Evolutionary conservation across 495 filamentous ascomycete genomes (phyloP), one percentile per base, ranked within the genome.

Genomic region (Neurospora sp.): DNA sequence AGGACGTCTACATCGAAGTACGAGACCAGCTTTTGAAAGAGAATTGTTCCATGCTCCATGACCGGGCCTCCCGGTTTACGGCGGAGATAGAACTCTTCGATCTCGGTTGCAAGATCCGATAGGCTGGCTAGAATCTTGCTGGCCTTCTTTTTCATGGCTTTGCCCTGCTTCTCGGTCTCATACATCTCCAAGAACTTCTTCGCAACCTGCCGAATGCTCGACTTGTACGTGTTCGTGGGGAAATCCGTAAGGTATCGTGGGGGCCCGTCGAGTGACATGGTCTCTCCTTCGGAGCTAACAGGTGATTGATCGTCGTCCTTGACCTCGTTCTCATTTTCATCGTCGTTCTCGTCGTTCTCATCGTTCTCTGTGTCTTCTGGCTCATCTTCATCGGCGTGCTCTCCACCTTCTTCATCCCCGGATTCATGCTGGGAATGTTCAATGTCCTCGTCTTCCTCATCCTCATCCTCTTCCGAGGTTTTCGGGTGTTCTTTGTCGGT

Each of bases 1-100:
- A 98, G 79, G 31, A 89, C 85, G 80, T 97, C 92, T 3, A 91
- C 90, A 72, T 96, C 91, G 78, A 99, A 99, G 77, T 94, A 93
- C n/a, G 87, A 86, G 1, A 94, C 94, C 70, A 99, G 82, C 42
- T 85, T 90, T 40, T 85, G 83, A 82, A 98, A 98, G 8, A 97
- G 85, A 1, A 86, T 80, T 16, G 83, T 82, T 8, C 91, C 89
- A 70, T 85, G 81, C 18, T 86, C 84, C 12, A 82, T 78, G n/a
- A 81, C 84, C 38, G 78, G 69, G 40, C 77, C 79, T n/a, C 71
- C 77, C 8, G 80, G 79, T n/a, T 81, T 82, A 53, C 87, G 82
- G 41, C 82, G 83, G 35, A 90, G 80, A 80, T 93, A 96, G 77
- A 89, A 92, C 1, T 81, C 79, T 74, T 90, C 86, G 44, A 97